Conservation (phyloP, 257 asterid species). For the Salvia splendens region DNA sequence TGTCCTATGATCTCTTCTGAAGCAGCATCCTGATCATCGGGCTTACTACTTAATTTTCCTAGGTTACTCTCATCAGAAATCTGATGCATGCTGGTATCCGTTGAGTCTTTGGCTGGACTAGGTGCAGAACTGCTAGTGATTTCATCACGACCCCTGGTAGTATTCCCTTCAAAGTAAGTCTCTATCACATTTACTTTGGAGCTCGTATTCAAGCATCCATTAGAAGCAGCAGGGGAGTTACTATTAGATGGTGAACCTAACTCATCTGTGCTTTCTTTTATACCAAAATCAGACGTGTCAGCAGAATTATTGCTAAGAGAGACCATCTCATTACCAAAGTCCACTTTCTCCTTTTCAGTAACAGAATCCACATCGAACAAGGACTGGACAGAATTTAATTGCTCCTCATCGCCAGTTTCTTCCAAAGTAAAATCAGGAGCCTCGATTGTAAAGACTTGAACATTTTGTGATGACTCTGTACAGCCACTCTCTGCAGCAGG, state of each 20-base stretch:
- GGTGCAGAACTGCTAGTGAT: conserved; percentile 30
- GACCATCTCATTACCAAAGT: conserved; percentile 23
- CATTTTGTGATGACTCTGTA: conserved; percentile 41
- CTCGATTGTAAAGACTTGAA: conserved; percentile 43
- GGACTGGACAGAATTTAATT: conserved; percentile 30
- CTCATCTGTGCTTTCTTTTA: conserved; percentile 25
- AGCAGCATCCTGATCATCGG: conserved; percentile 28
- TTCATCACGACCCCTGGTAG: conserved; percentile 24
- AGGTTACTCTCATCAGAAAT: conserved; percentile 23
- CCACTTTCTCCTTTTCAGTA: conserved; percentile 33
- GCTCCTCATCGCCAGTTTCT: conserved; percentile 43
- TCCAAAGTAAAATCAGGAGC: conserved; percentile 67
- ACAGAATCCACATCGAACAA: conserved; percentile 34
- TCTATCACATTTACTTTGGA: conserved; percentile 32
- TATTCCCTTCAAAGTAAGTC: conserved; percentile 30
- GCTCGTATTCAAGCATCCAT: conserved; percentile 28
- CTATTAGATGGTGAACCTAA: conserved; percentile 24
- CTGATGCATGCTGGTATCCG: conserved; percentile 20
- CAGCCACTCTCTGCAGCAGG: conserved; percentile 36
- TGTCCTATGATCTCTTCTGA: conserved; percentile 17
- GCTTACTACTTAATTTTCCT: conserved; percentile 29
- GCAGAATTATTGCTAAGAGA: conserved; percentile 34
- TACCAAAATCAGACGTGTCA: conserved; percentile 27
- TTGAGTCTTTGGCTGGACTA: conserved; percentile 34
- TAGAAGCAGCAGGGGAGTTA: conserved; percentile 26